A percentile compares a stretch with the other conserved stretches of the same genome.
These are phyloP conservation scores for Phlegmacium glaucopus DNA, from an alignment of 768 basidiomycete species.

Conservation along the genomic window DNA sequence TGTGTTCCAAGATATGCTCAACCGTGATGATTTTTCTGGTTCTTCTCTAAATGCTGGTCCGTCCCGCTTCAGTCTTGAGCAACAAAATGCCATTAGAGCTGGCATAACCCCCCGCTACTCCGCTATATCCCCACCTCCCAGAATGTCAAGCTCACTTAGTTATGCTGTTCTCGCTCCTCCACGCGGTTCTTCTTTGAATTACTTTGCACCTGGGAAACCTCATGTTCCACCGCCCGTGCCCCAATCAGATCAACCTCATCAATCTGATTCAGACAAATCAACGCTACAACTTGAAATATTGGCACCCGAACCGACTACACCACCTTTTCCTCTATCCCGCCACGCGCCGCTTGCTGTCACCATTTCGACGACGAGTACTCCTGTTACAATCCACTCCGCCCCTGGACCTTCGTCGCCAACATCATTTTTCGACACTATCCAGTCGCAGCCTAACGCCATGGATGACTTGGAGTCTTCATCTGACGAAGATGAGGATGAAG, in stretches of 20 bases:
- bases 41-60: constrained; percentile 23
- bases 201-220: constrained; percentile 11
- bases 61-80: constrained; percentile 25
- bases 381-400: constrained; percentile 26
- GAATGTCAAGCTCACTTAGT: constrained; percentile 59
- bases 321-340: constrained; percentile 33
- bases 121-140: constrained; percentile 56
- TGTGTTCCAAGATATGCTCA: constrained; percentile 69
- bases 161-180: constrained; percentile 56
- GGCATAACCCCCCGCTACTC: constrained; percentile 33
- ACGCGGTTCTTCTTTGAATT: constrained; percentile 31
- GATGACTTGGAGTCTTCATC: constrained; percentile 69
- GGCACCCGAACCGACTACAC: constrained; percentile 42
- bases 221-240: constrained; percentile 15
- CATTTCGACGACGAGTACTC: constrained; percentile 41
- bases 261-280: constrained; percentile 19
- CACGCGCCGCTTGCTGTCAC: constrained; percentile 35
- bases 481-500: constrained; percentile 35
- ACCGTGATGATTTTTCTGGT: constrained; percentile 21
- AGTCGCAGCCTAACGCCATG: constrained; percentile 67
- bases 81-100: constrained; percentile 15
- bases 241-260: constrained; percentile 14
- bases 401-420: constrained; percentile 44
- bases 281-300: constrained; percentile 35
- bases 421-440: constrained; percentile 74